phyloP scores from a whole-genome alignment of 2,329 filamentous ascomycete species.

The Penicillium sp. region DNA sequence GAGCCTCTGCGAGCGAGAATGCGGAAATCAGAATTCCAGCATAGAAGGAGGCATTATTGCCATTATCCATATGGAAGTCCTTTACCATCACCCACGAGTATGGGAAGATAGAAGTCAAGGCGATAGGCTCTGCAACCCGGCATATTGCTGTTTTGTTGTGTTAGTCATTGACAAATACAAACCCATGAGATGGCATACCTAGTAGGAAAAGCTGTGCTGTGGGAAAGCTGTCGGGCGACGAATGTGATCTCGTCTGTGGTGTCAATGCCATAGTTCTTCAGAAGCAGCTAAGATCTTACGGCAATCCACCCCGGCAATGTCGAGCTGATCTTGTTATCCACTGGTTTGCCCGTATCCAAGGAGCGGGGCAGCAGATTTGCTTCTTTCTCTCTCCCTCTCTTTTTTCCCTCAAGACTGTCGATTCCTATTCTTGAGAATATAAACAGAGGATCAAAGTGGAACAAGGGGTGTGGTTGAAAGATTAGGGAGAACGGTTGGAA shows the following conservation, averaged over 20 bases:
- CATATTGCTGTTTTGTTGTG: conserved; percentile 66
- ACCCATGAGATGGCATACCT: conserved; percentile 54
- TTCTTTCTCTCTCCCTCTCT: background rate
- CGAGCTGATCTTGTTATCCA: conserved; percentile 2
- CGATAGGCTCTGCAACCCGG: conserved; percentile 86
- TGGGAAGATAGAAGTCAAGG: conserved; percentile 87
- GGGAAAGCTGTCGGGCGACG: conserved; percentile 70
- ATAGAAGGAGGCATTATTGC: conserved; percentile 78
- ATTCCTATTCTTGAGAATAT: background rate
- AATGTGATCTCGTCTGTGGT: conserved; percentile 53
- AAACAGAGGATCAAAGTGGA: background rate
- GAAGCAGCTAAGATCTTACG: conserved; percentile 53
- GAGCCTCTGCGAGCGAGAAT: conserved; percentile 76
- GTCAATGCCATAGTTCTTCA: conserved; percentile 59
- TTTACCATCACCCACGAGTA: conserved; percentile 85
- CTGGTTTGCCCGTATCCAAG: background rate
- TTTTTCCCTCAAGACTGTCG: background rate
- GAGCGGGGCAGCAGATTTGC: background rate
- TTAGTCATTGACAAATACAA: background rate
- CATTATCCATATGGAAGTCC: conserved; percentile 67
- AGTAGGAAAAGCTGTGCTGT: conserved; percentile 78
- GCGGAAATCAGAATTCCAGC: conserved; percentile 83
- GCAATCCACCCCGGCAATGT: conserved; percentile 29
- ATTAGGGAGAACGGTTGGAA: background rate
- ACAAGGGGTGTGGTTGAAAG: background rate